These are phyloP conservation scores for Saturnispora sekii DNA, from an alignment of 805 yeast species.

Conservation along the genomic window DNA sequence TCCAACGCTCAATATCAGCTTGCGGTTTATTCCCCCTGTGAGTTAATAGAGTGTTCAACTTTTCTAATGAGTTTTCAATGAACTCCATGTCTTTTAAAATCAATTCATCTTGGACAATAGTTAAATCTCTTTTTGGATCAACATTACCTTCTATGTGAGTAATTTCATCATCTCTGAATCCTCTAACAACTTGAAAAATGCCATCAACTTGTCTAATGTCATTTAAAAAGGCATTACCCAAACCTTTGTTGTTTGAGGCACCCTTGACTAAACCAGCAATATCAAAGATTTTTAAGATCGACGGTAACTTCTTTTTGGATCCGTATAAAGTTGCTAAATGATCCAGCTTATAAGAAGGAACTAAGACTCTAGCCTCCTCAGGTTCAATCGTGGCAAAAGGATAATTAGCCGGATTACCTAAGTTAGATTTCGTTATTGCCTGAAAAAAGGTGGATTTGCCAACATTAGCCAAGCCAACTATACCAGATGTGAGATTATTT, in stretches of 20 bases:
- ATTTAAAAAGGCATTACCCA: slow-evolving; percentile 64
- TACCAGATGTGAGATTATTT: slow-evolving; percentile 32
- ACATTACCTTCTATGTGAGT: slow-evolving; percentile 58
- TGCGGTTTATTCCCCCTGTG: slow-evolving; percentile 81
- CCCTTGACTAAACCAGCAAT: slow-evolving; percentile 65
- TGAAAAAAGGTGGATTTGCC: slow-evolving; percentile 52
- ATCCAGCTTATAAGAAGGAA: slow-evolving; percentile 42
- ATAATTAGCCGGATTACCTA: slow-evolving; percentile 61
- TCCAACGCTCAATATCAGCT: slow-evolving; percentile 47
- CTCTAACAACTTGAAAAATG: slow-evolving; percentile 57
- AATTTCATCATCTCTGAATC: slow-evolving; percentile 54
- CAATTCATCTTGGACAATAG: slow-evolving; percentile 56
- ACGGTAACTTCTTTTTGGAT: slow-evolving; percentile 43
- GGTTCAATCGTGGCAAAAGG: slow-evolving; percentile 76
- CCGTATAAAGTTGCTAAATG: slow-evolving; percentile 37
- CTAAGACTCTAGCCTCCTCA: slow-evolving; percentile 50
- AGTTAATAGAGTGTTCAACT: slow-evolving; percentile 67
- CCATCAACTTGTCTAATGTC: slow-evolving; percentile 68
- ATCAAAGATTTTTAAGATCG: slow-evolving; percentile 50
- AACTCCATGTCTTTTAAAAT: slow-evolving; percentile 58
- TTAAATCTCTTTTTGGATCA: slow-evolving; percentile 55
- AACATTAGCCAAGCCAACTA: slow-evolving; percentile 59
- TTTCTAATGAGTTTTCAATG: slow-evolving; percentile 51
- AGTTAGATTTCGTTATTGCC: slow-evolving; percentile 48
- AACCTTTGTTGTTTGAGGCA: slow-evolving; percentile 55